A percentile compares a stretch with the other conserved stretches of the same genome.
These are phyloP conservation scores for Mycena albidolilacea DNA, from an alignment of 768 basidiomycete genomes.

Conservation along the genomic window DNA sequence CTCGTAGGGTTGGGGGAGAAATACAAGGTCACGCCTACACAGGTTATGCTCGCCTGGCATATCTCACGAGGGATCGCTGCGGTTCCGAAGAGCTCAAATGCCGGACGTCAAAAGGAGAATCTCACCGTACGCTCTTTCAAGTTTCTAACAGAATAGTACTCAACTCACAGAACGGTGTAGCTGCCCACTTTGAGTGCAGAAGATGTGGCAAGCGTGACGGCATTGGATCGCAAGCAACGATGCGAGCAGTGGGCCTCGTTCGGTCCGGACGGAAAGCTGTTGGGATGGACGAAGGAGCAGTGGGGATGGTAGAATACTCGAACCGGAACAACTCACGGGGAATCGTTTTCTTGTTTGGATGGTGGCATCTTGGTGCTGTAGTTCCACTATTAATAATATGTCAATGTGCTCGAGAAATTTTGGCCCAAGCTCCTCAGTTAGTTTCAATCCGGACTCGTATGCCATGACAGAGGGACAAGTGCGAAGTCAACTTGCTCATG, in stretches of 20 bases:
- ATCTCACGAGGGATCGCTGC: conserved; percentile 61
- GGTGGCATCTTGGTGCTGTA: too few species aligned
- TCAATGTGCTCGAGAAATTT: too few species aligned
- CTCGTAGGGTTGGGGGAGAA: conserved; percentile 62
- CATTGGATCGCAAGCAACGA: conserved; percentile 17
- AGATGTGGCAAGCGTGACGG: conserved; percentile 17
- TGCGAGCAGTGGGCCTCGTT: conserved; percentile 1
- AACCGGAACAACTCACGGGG: too few species aligned
- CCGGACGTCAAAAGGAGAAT: conserved; percentile 65
- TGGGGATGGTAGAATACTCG: conserved; percentile 16
- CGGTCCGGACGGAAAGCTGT: conserved; percentile 15
- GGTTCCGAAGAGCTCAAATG: conserved; percentile 65
- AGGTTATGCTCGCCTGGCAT: conserved; percentile 70
- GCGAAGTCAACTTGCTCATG: too few species aligned
- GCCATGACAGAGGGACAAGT: too few species aligned
- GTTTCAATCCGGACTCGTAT: too few species aligned
- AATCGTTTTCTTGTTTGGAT: too few species aligned
- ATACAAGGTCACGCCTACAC: conserved; percentile 60
- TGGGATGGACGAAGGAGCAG: conserved; percentile 26
- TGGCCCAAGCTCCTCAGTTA: too few species aligned
- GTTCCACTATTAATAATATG: too few species aligned
- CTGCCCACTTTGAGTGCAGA: conserved; percentile 19
- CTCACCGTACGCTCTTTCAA: conserved; percentile 43
- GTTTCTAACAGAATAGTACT: too few species aligned
- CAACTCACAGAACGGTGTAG: neutral